These are phyloP conservation scores for Claviceps quebecensis DNA, from an alignment of 2,329 filamentous ascomycete genomes.

Conservation along the genomic window DNA sequence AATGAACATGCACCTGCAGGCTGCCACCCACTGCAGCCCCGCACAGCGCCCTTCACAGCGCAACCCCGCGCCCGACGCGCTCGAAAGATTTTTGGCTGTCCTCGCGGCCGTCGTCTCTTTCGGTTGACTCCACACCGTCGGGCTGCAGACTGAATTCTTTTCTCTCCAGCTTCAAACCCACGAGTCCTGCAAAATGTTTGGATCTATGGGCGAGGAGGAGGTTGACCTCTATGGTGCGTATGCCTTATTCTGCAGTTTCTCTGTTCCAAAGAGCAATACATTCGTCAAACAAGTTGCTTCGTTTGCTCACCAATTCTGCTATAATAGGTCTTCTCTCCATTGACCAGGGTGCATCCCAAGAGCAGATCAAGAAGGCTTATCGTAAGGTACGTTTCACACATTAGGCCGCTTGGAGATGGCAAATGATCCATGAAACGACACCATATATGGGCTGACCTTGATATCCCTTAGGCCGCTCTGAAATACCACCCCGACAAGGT, in stretches of 20 bases:
- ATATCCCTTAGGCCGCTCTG: conserved; percentile 54
- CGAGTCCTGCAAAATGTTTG: conserved; percentile 10
- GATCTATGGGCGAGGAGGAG: conserved; percentile 22
- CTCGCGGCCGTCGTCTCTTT: neutral
- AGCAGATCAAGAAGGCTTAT: conserved; percentile 90
- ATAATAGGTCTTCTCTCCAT: conserved; percentile 63
- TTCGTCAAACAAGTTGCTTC: neutral
- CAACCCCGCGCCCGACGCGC: too few species aligned
- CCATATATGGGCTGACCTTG: conserved; percentile 1
- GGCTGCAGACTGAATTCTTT: neutral
- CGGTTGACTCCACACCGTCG: neutral
- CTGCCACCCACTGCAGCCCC: too few species aligned
- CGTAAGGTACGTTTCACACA: conserved; percentile 55
- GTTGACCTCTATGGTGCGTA: conserved; percentile 49
- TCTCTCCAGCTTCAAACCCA: neutral
- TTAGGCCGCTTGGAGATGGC: too few species aligned
- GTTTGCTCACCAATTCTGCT: conserved; percentile 3
- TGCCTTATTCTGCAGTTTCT: neutral
- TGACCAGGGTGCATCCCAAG: conserved; percentile 53
- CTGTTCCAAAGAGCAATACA: too few species aligned
- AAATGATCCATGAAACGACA: too few species aligned
- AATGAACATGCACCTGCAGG: too few species aligned
- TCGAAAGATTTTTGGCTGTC: too few species aligned
- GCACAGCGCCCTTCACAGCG: too few species aligned
- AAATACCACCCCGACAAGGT: conserved; percentile 94